Base-by-base conservation (phyloP, 2,329 filamentous ascomycete genomes). In the Aureobasidium sp. region DNA sequence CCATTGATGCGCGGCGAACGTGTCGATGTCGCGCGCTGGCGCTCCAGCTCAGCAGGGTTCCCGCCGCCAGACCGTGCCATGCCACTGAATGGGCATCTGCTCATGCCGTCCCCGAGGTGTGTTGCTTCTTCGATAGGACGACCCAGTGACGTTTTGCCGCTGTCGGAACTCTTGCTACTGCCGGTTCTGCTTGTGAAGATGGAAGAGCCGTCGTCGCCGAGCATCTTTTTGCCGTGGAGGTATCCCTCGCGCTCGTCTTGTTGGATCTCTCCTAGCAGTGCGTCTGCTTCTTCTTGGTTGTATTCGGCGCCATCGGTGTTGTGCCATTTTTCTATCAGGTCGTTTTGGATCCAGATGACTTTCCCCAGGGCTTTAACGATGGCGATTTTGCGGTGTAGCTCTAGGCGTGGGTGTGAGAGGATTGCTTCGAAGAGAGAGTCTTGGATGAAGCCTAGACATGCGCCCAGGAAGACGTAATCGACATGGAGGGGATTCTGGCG, bases 291-390 rank as follows among this genome's bases (percentile, higher is more conserved):
- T 14, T 48, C 22, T 30, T 47, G 21, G 2, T 7, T 4, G 12
- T 41, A 49, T 12, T 54, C 53, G n/a, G 25, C 12, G 14, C 53
- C 53, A n/a, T 54, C 53, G 21, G 42, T 39, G 10, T 35, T 40
- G 37, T 89, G 86, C 84, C 86, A 90, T 66, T 85, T 86, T n/a
- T 86, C 85, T 66, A 91, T 87, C 25, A 91, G 75, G 67, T 91
- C 87, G 64, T 91, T 91, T 69, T 91, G 88, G 60, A 91, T 90
- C 86, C 87, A 91, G 59, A 91, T 84, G 22, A 91, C 83, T 67
- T 93, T 91, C 57, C 81, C 81, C 19, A 91, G 74, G 1, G 88
- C 87, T 65, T 85, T 86, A 41, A 90, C 77, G 4, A 91, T 76
- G 19, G 80, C 83, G 16, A 85, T 83, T 71, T 90, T 90, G 68